Evolutionary conservation across 2,329 filamentous ascomycete species (phyloP), one percentile per base, ranked within the genome.

Genomic region (Ophiobolus disseminans): DNA sequence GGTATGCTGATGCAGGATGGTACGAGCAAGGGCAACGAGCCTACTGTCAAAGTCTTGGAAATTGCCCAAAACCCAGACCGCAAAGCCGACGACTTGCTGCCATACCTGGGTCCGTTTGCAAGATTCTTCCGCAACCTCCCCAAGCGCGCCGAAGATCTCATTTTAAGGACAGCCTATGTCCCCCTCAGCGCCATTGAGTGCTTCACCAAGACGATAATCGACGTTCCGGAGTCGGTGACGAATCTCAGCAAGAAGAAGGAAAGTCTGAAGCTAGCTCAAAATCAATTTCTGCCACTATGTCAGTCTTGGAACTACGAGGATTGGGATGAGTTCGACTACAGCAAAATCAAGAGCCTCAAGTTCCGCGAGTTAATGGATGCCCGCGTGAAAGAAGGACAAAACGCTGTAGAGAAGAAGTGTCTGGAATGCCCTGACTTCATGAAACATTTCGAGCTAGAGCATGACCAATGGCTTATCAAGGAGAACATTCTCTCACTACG

Each of bases 401-500:
- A 79, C 46, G 86, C 87, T n/a, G 81, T 87, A 48, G 78, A 81
- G 19, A 85, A 86, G 30, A 79, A 83, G 20, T 89, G 88, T 52
- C 73, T 89, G 17, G 75, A 80, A 28, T 99, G 94, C 65, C 83
- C 86, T 0, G 75, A 88, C 40, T 96, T 97, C 73, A 70, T 94
- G 54, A 93, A 95, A 74, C 94, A 99, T 71, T 97, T 94, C 69
- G 89, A 91, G 54, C 95, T 96, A 89, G 90, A 92, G 66, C 91
- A 99, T 67, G 91, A 97, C 68, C 90, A 97, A 74, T 97, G 93
- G 91, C 82, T 96, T 37, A 91, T 99, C 72, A 90, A 94, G 70
- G 91, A 96, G 70, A 92, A 95, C 63, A 97, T 99, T 62, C 84
- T 86, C 11, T 86, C 92, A 53, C 80, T 99, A 50, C 90, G 92